Evolutionary conservation across 805 yeast species (phyloP).

Genomic region (Zygotorulaspora chibaensis): DNA sequence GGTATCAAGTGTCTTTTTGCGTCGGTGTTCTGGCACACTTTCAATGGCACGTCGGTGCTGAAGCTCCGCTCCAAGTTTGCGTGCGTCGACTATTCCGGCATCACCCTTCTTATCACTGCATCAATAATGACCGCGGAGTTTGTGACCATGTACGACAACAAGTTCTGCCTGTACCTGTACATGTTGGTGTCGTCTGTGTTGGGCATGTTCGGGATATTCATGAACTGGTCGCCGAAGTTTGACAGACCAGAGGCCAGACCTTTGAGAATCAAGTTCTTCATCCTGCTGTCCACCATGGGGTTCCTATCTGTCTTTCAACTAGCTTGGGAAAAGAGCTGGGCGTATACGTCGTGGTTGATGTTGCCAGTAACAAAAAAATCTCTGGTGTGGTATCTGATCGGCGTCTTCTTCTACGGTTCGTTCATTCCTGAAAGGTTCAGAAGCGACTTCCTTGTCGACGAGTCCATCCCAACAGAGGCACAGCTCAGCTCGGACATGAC

Average conservation of each 20-base stretch:
- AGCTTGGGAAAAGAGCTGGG: conserved; percentile 51
- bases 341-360: conserved; percentile 50
- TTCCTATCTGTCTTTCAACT: conserved; percentile 55
- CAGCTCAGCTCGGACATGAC: conserved; percentile 30
- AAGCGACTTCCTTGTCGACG: conserved; percentile 58
- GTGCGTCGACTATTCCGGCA: conserved; percentile 93
- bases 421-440: conserved; percentile 88
- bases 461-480: conserved; percentile 36
- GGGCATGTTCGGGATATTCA: conserved; percentile 66
- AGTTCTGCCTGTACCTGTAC: conserved; percentile 36
- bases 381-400: conserved; percentile 68
- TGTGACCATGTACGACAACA: conserved; percentile 51
- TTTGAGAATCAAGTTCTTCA: conserved; percentile 73
- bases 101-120: conserved; percentile 83
- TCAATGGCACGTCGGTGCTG: conserved; percentile 67
- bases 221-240: conserved; percentile 91
- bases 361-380: conserved; percentile 63
- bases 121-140: conserved; percentile 85
- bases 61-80: conserved; percentile 69
- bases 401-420: conserved; percentile 84
- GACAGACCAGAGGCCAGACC: conserved; percentile 84
- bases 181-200: conserved; percentile 58
- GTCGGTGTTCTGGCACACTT: conserved; percentile 89
- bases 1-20: conserved; percentile 73
- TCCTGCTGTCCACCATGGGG: conserved; percentile 75